Evolutionary conservation across 345 rosid species (phyloP).

Genomic region (Rhizophora apiculata): DNA sequence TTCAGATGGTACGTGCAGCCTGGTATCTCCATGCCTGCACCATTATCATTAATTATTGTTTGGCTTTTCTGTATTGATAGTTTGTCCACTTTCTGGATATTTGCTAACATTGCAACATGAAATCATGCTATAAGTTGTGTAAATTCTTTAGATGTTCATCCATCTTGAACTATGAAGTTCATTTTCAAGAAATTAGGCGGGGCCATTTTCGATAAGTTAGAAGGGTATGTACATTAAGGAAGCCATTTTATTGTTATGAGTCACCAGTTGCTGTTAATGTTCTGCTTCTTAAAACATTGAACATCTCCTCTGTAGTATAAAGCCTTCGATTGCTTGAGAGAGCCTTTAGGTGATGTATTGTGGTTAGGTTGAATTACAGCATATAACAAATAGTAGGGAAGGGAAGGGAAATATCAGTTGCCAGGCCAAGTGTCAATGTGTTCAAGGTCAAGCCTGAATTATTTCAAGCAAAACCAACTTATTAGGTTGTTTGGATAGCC

Average conservation of each 20-base stretch:
- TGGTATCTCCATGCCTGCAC: not conserved
- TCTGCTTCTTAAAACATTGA: not conserved
- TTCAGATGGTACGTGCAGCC: conserved; percentile 43
- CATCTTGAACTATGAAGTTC: not conserved
- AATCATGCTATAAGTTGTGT: not conserved
- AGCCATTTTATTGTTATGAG: not conserved
- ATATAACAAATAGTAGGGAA: no score
- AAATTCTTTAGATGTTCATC: not conserved
- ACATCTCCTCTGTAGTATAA: not conserved
- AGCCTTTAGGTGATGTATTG: not conserved
- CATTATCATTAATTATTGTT: not conserved
- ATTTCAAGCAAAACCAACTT: no score
- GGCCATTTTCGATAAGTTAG: not conserved
- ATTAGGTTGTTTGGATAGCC: no score
- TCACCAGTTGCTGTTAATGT: no score
- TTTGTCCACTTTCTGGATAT: not conserved
- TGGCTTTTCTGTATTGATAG: not conserved
- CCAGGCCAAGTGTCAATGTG: no score
- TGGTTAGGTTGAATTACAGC: no score
- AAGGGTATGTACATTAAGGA: not conserved
- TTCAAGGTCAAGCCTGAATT: no score
- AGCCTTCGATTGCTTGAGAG: conserved; percentile 6
- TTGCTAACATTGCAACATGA: no score
- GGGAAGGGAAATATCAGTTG: no score
- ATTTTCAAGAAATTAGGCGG: not conserved